A percentile compares a stretch with the other conserved stretches of the same genome.
Conservation (phyloP, 139 green algal species). For the Edaphochlamys debaryana region DNA sequence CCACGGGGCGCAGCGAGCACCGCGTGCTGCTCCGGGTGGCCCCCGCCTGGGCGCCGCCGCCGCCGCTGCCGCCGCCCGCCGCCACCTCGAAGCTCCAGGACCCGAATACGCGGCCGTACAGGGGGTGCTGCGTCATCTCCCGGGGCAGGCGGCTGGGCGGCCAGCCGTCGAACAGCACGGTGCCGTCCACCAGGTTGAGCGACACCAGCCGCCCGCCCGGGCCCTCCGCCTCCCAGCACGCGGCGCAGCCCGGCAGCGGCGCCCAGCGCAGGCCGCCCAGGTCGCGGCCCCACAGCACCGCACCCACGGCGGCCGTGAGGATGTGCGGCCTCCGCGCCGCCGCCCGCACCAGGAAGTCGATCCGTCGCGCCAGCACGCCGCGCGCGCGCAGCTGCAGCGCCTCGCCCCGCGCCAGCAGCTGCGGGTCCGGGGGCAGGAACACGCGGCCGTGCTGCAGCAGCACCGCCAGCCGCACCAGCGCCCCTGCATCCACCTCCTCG, state of each 20-base stretch:
- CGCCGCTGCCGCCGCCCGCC: too few relatives aligned
- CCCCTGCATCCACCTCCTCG: background rate
- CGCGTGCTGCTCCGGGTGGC: background rate
- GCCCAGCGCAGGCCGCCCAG: background rate
- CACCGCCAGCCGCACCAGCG: slow-evolving; percentile 31
- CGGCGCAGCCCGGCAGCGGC: background rate
- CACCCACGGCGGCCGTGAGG: background rate
- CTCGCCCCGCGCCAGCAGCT: slow-evolving; percentile 5
- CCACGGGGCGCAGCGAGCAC: slow-evolving; percentile 30
- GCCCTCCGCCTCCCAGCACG: slow-evolving; percentile 49
- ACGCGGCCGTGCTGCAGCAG: slow-evolving; percentile 47
- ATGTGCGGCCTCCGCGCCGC: background rate
- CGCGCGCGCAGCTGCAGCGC: slow-evolving; percentile 33
- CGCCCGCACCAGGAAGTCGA: background rate
- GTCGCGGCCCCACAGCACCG: background rate
- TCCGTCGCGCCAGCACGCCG: slow-evolving; percentile 13
- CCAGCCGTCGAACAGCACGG: slow-evolving; percentile 50
- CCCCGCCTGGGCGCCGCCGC: too few relatives aligned
- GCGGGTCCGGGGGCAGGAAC: slow-evolving; percentile 20
- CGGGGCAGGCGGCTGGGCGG: slow-evolving; percentile 53
- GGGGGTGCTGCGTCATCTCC: slow-evolving; percentile 53
- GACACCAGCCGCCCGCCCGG: slow-evolving; percentile 49
- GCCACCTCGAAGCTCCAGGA: slow-evolving; percentile 63
- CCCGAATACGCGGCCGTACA: slow-evolving; percentile 65
- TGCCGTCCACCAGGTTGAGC: slow-evolving; percentile 63